These are phyloP conservation scores for Aspergillus pseudotamarii DNA, from an alignment of 2,329 filamentous ascomycete genomes.

Conservation along the genomic window DNA sequence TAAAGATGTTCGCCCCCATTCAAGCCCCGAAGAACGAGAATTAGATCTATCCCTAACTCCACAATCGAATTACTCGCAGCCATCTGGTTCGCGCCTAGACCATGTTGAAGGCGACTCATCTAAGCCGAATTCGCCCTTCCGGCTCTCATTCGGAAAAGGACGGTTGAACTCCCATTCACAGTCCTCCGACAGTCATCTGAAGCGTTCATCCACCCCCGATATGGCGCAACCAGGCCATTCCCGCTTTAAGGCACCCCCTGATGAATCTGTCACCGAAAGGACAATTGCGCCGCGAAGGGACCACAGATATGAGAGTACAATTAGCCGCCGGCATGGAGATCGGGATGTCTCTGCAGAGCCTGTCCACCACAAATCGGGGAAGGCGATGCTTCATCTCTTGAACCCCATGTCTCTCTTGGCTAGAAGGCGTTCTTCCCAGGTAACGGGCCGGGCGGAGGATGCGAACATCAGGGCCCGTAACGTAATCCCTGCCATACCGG, in stretches of 20 bases:
- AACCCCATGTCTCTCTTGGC: slow-evolving; percentile 65
- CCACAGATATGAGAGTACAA: slow-evolving; percentile 25
- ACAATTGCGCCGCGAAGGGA: slow-evolving; percentile 27
- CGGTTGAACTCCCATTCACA: slow-evolving; percentile 25
- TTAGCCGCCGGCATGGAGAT: slow-evolving; percentile 28
- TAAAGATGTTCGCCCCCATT: slow-evolving; percentile 31
- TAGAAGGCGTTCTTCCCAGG: slow-evolving; percentile 58
- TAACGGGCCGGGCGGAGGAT: slow-evolving; percentile 54
- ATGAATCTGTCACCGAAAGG: slow-evolving; percentile 29
- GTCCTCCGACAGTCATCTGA: slow-evolving; percentile 27
- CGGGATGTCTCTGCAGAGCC: slow-evolving; percentile 33
- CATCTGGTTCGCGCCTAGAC: slow-evolving; percentile 26
- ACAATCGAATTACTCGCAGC: slow-evolving; percentile 32
- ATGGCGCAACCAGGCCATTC: slow-evolving; percentile 28
- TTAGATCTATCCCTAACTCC: slow-evolving; percentile 24
- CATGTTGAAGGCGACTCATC: slow-evolving; percentile 31
- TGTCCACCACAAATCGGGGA: slow-evolving; percentile 41
- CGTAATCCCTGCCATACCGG: slow-evolving; percentile 55
- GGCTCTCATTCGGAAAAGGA: slow-evolving; percentile 38
- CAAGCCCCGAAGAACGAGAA: slow-evolving; percentile 34
- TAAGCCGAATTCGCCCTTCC: slow-evolving; percentile 41
- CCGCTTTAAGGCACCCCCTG: slow-evolving; percentile 33
- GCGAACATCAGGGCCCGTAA: slow-evolving; percentile 53
- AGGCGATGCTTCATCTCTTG: slow-evolving; percentile 57
- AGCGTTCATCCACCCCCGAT: slow-evolving; percentile 31